Base-by-base conservation (phyloP, 1,139 yeast genomes). In the Spencermartinsiella ligniputridi region DNA sequence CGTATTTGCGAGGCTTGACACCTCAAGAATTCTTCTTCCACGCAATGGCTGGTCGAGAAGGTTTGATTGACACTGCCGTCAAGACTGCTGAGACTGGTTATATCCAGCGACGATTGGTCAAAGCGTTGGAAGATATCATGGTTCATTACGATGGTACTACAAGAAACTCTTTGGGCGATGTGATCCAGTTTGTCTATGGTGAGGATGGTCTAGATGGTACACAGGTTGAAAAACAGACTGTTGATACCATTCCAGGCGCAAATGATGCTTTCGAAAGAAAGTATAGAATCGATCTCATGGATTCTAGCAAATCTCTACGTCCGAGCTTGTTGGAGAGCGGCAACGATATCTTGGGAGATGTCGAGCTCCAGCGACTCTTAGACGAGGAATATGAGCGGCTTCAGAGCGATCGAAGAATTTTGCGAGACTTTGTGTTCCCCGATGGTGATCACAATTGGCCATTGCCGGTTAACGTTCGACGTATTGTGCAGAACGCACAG, bases 31-130 rank as follows among this genome's bases (percentile, higher is more conserved):
- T 94, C 68, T 94, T 94, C 65, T 92, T 92, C 84, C 99, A 94
- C 67, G 98, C 98, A 45, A 94, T 94, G 98, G 98, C 98, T 60
- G 99, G 99, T 77, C 88, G 99, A 78, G 99, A 92, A 74, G 99
- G 99, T 79, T 79, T 92, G 66, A 92, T 92, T 67, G 99, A 92
- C 79, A 92, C 99, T 48, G 97, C 97, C 13, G 97, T 90, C 41
- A 90, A 90, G 68, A 92, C 98, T 35, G 98, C 99, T 2, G 98
- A 92, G 71, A 92, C 99, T 27, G 99, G 99, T 71, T 92, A 92
- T 69, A 94, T 92, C 64, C 98, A 94, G 72, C 92, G 99, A 75
- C 94, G 99, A 77, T 75, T 94, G 67, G 96, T 94, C 41, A 94
- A 94, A 67, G 98, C 99, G 9, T 74, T 94, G 67, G 99, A 94